Evolutionary conservation across 805 yeast species (phyloP), one percentile per base, ranked within the genome.

Genomic region (Saturnispora kantuleensis): DNA sequence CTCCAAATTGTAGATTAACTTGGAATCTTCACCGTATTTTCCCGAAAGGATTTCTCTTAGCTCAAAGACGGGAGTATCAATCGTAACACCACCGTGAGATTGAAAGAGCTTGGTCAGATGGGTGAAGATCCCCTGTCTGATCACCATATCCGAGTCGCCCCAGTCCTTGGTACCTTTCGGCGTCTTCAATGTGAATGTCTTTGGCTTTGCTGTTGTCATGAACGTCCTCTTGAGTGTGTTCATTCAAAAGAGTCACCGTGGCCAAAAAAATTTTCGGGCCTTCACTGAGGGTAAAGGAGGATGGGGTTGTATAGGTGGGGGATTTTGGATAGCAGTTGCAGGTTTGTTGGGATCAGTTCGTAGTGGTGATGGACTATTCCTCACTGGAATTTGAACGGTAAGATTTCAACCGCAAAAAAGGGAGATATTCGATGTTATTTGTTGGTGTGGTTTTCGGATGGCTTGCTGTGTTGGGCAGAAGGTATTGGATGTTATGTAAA

Each of bases 161-260:
- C 98, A 93, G 65, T 93, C 98, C 64, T 88, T 89, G 54, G 97
- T 79, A 52, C 98, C 98, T 64, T 93, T 93, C 42, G 98, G 97
- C 37, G 95, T 87, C 65, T 93, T 93, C 60, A 93, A 71, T 50
- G 84, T 77, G 62, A 85, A 88, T 2, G 38, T 35, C 32, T 41
- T 38, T 26, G 42, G 36, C 36, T 39, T 35, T 28, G 44, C 31
- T 13, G 36, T 31, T 11, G 39, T 36, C 13, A 21, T 21, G 26
- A 21, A 21, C 26, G 26, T 42, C n/a, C 38, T 32, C 33, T 35
- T 34, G 18, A 41, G 30, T 34, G 31, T 38, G 31, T 38, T 38
- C 41, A 38, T 38, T 38, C 30, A 38, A 28, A 38, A 29, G 26
- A 21, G 26, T 21, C 26, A 21, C 26, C 26, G 26, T 21, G 5